These are phyloP conservation scores for Suillus subalutaceus DNA, from an alignment of 768 basidiomycete genomes.

Conservation along the genomic window DNA sequence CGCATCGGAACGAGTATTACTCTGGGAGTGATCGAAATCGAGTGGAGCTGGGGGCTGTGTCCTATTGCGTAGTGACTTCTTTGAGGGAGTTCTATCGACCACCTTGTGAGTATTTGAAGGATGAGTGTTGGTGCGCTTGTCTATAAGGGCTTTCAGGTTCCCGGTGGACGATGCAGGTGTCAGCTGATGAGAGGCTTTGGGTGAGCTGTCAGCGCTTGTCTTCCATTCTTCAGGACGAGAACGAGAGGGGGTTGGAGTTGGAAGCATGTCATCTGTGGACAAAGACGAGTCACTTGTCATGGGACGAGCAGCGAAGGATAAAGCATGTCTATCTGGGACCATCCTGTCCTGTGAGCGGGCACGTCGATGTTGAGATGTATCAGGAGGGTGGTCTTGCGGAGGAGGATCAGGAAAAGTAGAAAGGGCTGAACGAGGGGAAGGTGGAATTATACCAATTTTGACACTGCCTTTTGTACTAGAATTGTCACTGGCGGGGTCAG, in stretches of 20 bases:
- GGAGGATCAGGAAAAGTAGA: conserved; percentile 8
- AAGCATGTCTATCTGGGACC: conserved; percentile 34
- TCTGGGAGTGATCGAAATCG: conserved; percentile 20
- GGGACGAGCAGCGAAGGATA: conserved; percentile 36
- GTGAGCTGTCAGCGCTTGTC: conserved; percentile 14
- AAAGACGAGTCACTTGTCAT: conserved; percentile 23
- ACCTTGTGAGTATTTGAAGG: conserved; percentile 11
- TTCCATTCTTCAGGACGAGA: conserved; percentile 23
- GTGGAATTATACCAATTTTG: conserved; percentile 34
- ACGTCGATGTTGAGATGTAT: conserved; percentile 28
- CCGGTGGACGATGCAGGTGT: conserved; percentile 36
- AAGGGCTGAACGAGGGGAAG: conserved; percentile 26
- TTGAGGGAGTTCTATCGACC: conserved; percentile 24
- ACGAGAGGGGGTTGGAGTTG: conserved; percentile 30
- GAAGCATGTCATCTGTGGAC: conserved; percentile 26
- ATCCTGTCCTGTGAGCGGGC: conserved; percentile 34
- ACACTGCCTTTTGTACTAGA: conserved; percentile 26
- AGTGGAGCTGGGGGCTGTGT: conserved; percentile 35
- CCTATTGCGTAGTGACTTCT: conserved; percentile 25
- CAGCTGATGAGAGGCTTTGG: conserved; percentile 22
- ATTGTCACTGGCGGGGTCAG: conserved; percentile 7
- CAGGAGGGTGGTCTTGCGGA: conserved; percentile 23
- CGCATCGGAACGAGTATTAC: conserved; percentile 10
- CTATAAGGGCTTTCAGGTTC: conserved; percentile 31
- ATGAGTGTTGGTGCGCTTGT: conserved; percentile 18